Evolutionary conservation across 306 rosid species (phyloP).

Genomic region (Dicorynia guianensis): DNA sequence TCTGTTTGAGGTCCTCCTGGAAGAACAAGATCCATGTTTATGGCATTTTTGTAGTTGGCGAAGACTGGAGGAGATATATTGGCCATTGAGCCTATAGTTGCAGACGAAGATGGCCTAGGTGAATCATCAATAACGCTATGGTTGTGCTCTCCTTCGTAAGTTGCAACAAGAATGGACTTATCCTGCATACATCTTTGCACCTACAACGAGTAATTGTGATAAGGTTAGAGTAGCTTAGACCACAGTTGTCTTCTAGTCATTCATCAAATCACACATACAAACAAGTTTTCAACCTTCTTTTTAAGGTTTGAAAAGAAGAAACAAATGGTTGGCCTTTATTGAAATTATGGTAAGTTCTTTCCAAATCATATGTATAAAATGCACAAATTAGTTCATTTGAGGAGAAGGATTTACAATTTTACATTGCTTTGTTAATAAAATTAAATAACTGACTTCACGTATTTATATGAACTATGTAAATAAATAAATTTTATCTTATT

Average conservation of each 20-base stretch:
- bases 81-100: slow-evolving; percentile 32
- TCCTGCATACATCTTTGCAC: slow-evolving; percentile 74
- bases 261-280: neutral
- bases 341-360: no score
- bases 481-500: no score
- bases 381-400: no score
- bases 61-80: slow-evolving; percentile 16
- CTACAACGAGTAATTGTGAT: slow-evolving; percentile 41
- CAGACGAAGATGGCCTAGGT: slow-evolving; percentile 42
- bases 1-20: slow-evolving; percentile 37
- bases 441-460: no score
- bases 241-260: neutral
- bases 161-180: slow-evolving; percentile 61
- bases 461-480: no score
- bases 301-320: no score
- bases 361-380: no score
- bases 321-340: no score
- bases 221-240: slow-evolving; percentile 13
- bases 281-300: neutral
- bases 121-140: slow-evolving; percentile 43
- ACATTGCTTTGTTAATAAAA: no score
- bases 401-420: no score
- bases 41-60: slow-evolving; percentile 32
- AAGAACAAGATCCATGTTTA: slow-evolving; percentile 45
- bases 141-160: slow-evolving; percentile 82